Conservation (phyloP, 2,329 filamentous ascomycete genomes). For the Trichothecium sympodiale region DNA sequence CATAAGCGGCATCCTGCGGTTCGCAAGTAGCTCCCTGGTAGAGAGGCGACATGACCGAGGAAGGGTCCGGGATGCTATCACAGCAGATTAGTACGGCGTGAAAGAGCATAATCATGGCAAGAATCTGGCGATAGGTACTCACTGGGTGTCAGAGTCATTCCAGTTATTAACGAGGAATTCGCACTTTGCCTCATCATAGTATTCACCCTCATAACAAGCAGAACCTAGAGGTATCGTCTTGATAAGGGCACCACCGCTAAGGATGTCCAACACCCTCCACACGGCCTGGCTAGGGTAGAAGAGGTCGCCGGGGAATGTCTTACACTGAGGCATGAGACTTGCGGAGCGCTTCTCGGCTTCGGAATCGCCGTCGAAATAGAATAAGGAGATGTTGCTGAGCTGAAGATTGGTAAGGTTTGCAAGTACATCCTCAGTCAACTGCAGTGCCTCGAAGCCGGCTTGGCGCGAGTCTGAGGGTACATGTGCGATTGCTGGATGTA, state of each 20-base stretch:
- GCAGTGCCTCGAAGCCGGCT: constrained; percentile 12
- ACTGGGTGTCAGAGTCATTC: constrained; percentile 8
- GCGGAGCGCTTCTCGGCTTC: constrained; percentile 2
- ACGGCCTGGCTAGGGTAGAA: constrained; percentile 13
- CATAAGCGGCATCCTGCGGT: constrained; percentile 15
- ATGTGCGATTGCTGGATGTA: constrained; percentile 6
- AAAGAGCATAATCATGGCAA: not conserved
- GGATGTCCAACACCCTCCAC: constrained; percentile 22
- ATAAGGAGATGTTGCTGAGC: constrained; percentile 18
- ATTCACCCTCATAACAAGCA: constrained; percentile 17
- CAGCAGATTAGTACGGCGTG: not conserved
- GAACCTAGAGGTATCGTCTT: constrained; percentile 20
- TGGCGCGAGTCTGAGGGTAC: constrained; percentile 8
- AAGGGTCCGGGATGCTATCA: constrained; percentile 23
- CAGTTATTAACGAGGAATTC: constrained; percentile 13
- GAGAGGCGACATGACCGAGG: constrained; percentile 28
- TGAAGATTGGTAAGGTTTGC: constrained; percentile 18
- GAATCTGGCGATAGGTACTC: not conserved
- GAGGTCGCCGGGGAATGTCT: constrained; percentile 16
- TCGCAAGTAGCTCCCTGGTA: constrained; percentile 26
- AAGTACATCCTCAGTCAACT: constrained; percentile 23
- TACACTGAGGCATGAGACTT: constrained; percentile 10
- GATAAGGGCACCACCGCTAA: constrained; percentile 19
- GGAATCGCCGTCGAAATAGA: constrained; percentile 16
- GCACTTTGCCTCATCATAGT: constrained; percentile 16